Conservation (phyloP, 192 early-diverging fungal genomes). For the Backusella mclennaniae region DNA sequence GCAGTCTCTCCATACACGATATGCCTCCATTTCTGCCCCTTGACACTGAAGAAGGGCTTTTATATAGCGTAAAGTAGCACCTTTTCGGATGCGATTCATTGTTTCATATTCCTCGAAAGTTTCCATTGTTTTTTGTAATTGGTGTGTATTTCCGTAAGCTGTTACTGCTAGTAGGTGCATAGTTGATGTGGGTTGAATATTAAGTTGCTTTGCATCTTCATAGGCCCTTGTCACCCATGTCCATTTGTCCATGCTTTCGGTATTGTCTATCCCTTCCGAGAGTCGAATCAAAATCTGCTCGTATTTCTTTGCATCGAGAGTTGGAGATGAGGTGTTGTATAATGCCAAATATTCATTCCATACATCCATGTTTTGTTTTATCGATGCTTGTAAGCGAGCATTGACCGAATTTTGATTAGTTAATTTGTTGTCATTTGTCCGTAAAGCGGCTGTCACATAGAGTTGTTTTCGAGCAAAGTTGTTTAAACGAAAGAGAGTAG, state of each 20-base stretch:
- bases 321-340: neutral
- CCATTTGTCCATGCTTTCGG: neutral
- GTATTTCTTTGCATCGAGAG: slow-evolving; percentile 3
- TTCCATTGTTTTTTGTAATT: neutral
- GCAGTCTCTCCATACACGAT: neutral
- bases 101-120: neutral
- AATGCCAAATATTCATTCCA: neutral
- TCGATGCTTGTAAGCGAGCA: neutral
- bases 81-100: neutral
- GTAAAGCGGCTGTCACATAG: neutral
- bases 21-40: neutral
- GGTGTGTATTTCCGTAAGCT: neutral
- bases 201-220: slow-evolving; percentile 1
- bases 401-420: neutral
- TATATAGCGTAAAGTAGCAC: neutral
- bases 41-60: neutral
- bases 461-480: neutral
- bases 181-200: neutral
- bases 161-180: neutral
- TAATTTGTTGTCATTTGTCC: neutral
- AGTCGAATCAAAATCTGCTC: neutral
- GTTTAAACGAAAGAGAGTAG: neutral
- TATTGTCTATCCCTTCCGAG: no score
- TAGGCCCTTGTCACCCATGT: neutral
- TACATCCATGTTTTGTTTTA: neutral